Base-by-base conservation (phyloP, 768 basidiomycete species). In the Rubroboletus satanas region DNA sequence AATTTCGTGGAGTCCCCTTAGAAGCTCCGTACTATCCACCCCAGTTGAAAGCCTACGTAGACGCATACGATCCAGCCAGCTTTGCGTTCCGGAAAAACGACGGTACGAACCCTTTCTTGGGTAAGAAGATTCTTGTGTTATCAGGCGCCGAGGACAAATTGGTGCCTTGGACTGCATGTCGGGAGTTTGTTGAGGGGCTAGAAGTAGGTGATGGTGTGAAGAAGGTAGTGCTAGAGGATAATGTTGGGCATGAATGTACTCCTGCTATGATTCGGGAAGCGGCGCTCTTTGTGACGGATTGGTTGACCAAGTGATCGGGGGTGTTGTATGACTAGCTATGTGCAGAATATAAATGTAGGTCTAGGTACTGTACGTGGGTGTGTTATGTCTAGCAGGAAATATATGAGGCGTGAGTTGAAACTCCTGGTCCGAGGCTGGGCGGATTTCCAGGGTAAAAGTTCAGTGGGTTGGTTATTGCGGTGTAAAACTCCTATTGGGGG, bases 61-160 rank as follows among this genome's bases (percentile, higher is more conserved):
- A 69, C 37, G 63, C 60, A 15, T 58, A 73, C 28, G 81, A 84
- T 58, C 81, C 84, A 1, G 75, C 69, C 4, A 68, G 65, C 4
- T 70, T 74, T 36, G 71, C 80, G 5, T 81, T 77, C 57, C 62
- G 71, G 12, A 68, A 74, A 18, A 56, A 53, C 2, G 76, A 73
- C 33, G 56, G 49, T 2, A 60, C 67, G 10, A 87, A 87, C 58
- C 82, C 85, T 1, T 92, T 88, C 67, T 54, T 76, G 5, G 85
- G 83, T 1, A 92, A 91, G 74, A 82, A 83, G 62, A 77, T 94
- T 14, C 76, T 94, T 6, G 83, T 88, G 3, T 68, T 94, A 4
- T 83, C 84, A 1, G 91, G 90, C 0, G 79, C 61, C 52, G 75
- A 71, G 21, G 91, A 94, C 68, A 70, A 63, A 41, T 62, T 88